Conservation (phyloP, 2,329 filamentous ascomycete species). For the Ophiostoma australiae region DNA sequence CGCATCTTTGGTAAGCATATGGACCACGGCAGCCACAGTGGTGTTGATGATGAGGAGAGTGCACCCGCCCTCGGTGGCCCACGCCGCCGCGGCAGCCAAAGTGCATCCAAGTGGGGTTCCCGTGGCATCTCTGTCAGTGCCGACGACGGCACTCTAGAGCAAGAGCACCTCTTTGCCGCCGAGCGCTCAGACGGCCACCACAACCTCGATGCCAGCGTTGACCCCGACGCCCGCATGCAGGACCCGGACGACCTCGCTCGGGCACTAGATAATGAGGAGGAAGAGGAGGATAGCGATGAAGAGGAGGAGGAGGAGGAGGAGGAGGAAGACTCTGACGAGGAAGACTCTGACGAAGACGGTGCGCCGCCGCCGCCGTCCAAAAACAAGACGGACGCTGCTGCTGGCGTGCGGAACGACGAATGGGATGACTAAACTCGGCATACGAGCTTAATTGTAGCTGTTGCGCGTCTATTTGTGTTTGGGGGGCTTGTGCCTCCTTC, state of each 20-base stretch:
- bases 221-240: constrained; percentile 61
- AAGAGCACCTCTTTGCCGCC: constrained; percentile 30
- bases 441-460: neutral
- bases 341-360: constrained; percentile 43
- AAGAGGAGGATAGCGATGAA: constrained; percentile 38
- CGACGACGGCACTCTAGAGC: constrained; percentile 55
- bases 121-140: constrained; percentile 61
- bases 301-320: constrained; percentile 47
- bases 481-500: neutral
- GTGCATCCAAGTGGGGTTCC: constrained; percentile 58
- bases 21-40: constrained; percentile 47
- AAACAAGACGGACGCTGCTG: constrained; percentile 4
- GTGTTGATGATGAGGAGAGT: constrained; percentile 53
- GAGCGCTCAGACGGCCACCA: constrained; percentile 38
- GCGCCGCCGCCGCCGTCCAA: constrained; percentile 22
- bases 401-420: constrained; percentile 29
- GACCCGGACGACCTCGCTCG: constrained; percentile 61
- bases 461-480: neutral
- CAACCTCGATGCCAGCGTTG: constrained; percentile 45
- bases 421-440: constrained; percentile 25
- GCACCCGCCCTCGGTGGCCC: constrained; percentile 54
- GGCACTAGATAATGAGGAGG: constrained; percentile 54
- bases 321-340: constrained; percentile 37
- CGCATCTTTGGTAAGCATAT: constrained; percentile 65
- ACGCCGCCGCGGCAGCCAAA: constrained; percentile 41